These are phyloP conservation scores for Podaxis sp. DNA, from an alignment of 768 basidiomycete species.

Conservation along the genomic window DNA sequence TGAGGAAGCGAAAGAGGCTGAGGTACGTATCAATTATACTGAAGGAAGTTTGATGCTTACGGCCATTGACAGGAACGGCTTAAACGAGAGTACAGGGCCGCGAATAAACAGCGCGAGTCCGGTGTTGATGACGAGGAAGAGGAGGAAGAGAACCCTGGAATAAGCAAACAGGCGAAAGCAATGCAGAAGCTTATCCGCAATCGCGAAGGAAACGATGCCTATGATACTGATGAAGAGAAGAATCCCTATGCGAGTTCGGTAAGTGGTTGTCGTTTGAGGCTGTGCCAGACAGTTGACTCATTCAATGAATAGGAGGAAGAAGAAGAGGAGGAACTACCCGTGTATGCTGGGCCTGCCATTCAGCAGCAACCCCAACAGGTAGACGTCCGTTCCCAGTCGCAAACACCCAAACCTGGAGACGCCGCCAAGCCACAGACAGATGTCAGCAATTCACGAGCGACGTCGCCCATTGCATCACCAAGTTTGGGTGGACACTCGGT, in stretches of 20 bases:
- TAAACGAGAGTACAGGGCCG: conserved; percentile 77
- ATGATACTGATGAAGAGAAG: conserved; percentile 81
- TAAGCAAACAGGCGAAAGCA: conserved; percentile 71
- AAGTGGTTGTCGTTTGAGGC: conserved; percentile 26
- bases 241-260: conserved; percentile 84
- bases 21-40: conserved; percentile 44
- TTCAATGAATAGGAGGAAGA: conserved; percentile 56
- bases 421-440: conserved; percentile 29
- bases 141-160: conserved; percentile 59
- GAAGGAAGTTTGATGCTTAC: conserved; percentile 13
- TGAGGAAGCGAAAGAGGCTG: conserved; percentile 81
- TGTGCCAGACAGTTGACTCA: conserved; percentile 9
- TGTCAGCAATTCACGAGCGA: conserved; percentile 49
- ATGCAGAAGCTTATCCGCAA: conserved; percentile 87
- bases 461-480: conserved; percentile 55
- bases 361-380: conserved; percentile 49
- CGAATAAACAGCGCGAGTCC: conserved; percentile 72
- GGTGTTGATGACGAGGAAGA: conserved; percentile 77
- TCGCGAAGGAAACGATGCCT: conserved; percentile 78
- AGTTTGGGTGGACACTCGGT: conserved; percentile 74
- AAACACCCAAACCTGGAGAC: conserved; percentile 38
- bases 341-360: conserved; percentile 41
- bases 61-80: conserved; percentile 62
- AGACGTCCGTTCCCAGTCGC: conserved; percentile 42
- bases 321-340: conserved; percentile 62